Evolutionary conservation across 202 grass and related monocot genomes (phyloP).

Genomic region (Hordeum pubiflorum): DNA sequence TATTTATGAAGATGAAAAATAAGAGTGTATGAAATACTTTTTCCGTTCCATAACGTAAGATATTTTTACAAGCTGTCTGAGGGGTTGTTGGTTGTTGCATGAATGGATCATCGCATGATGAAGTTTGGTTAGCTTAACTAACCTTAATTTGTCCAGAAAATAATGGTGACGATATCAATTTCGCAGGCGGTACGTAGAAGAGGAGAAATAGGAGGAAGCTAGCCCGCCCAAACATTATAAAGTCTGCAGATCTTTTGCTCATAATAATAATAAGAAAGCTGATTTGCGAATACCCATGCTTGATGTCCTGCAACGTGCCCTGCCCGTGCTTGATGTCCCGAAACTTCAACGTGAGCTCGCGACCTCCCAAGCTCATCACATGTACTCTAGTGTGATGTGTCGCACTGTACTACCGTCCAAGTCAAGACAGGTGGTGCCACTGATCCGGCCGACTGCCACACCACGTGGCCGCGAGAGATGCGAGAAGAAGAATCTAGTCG

Average conservation of each 20-base stretch:
- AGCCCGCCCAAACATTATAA: no score
- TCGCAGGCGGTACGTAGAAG: no score
- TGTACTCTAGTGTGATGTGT: background rate
- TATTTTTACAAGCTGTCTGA: no score
- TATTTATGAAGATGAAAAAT: no score
- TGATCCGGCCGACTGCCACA: background rate
- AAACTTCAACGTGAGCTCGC: background rate
- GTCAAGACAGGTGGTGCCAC: background rate
- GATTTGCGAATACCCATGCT: background rate
- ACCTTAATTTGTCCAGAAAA: no score
- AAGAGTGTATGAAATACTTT: no score
- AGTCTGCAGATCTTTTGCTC: background rate
- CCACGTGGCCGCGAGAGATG: background rate
- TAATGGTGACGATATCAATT: no score
- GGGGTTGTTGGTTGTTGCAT: no score
- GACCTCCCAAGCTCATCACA: background rate
- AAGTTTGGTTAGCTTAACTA: no score
- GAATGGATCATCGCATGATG: no score
- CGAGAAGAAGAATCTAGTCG: constrained; percentile 21
- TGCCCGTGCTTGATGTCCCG: background rate
- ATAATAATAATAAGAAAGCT: background rate
- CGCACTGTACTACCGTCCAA: background rate
- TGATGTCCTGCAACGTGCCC: background rate
- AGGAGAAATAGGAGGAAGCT: no score
- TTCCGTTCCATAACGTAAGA: no score